A percentile compares a stretch with the other conserved stretches of the same genome.
phyloP scores from a whole-genome alignment of 306 rosid genomes.

The Malus asiatica region DNA sequence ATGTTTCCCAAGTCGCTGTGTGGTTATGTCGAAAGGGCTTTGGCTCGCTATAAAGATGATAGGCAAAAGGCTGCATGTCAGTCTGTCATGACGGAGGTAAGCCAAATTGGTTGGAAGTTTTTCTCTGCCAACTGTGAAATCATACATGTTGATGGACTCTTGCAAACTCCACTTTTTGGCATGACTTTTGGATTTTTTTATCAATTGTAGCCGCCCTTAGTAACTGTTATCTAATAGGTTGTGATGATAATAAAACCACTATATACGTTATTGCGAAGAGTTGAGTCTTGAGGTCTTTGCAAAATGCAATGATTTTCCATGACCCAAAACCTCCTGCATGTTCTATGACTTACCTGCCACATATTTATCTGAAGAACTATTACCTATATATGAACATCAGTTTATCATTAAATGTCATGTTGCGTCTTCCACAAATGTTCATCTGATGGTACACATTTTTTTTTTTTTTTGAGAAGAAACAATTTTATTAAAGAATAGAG shows the following conservation, averaged over 20 bases:
- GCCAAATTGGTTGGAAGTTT: slow-evolving; percentile 9
- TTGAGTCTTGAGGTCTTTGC: not conserved
- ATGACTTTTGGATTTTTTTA: not conserved
- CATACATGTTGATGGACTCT: not conserved
- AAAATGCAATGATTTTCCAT: not conserved
- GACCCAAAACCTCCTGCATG: not conserved
- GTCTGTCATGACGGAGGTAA: slow-evolving; percentile 82
- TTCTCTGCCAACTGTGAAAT: slow-evolving; percentile 3
- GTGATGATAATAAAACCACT: not conserved
- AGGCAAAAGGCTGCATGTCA: slow-evolving; percentile 74
- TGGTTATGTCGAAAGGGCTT: slow-evolving; percentile 91
- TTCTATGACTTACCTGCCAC: not conserved
- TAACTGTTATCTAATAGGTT: not conserved
- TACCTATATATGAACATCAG: not conserved
- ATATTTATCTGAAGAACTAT: not conserved
- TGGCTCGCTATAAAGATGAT: slow-evolving; percentile 92
- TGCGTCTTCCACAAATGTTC: not conserved
- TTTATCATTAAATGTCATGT: not conserved
- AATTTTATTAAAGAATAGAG: no score
- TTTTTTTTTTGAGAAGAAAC: no score
- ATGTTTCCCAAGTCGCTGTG: slow-evolving; percentile 85
- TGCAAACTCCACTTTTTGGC: not conserved
- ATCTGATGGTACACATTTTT: not conserved
- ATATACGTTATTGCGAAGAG: not conserved
- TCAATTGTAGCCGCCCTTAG: not conserved